A percentile compares a stretch with the other conserved stretches of the same genome.
Conservation (phyloP, 495 filamentous ascomycete genomes). For the Penicillium herquei region DNA sequence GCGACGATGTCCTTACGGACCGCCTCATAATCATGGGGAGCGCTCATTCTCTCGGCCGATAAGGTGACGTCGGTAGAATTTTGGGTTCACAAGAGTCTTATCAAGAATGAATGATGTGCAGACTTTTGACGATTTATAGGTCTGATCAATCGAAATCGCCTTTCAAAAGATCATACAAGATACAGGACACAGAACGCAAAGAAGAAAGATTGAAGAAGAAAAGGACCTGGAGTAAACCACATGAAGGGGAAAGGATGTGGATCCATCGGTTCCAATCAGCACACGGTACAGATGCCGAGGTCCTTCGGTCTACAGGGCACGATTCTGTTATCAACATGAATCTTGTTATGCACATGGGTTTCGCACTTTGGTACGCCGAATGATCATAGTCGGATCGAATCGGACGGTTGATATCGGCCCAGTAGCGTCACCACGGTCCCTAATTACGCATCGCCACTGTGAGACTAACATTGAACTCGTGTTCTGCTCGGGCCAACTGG, state of each 20-base stretch:
- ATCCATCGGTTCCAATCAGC: slow-evolving; percentile 20
- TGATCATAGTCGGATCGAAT: background rate
- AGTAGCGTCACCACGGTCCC: background rate
- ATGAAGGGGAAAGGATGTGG: slow-evolving; percentile 35
- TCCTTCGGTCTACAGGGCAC: slow-evolving; percentile 7
- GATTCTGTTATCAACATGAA: background rate
- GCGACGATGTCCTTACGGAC: slow-evolving; percentile 54
- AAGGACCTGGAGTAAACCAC: slow-evolving; percentile 24
- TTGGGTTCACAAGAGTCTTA: background rate
- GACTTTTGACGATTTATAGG: too few relatives aligned
- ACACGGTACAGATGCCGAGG: slow-evolving; percentile 1
- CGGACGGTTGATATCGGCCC: background rate
- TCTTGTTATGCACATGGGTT: too few relatives aligned
- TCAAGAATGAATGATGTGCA: background rate
- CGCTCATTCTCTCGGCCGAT: slow-evolving; percentile 43
- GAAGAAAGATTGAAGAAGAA: slow-evolving; percentile 6
- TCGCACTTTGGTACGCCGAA: background rate
- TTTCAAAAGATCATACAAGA: too few relatives aligned
- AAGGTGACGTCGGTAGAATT: slow-evolving; percentile 6
- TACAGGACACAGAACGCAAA: slow-evolving; percentile 2
- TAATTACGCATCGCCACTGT: too few relatives aligned
- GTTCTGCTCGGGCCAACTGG: background rate
- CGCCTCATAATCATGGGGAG: slow-evolving; percentile 46
- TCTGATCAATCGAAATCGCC: too few relatives aligned
- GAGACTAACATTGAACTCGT: too few relatives aligned